Conservation (phyloP, 352 stramenopile genomes). For the Thalassiosira livingstoniorum region DNA sequence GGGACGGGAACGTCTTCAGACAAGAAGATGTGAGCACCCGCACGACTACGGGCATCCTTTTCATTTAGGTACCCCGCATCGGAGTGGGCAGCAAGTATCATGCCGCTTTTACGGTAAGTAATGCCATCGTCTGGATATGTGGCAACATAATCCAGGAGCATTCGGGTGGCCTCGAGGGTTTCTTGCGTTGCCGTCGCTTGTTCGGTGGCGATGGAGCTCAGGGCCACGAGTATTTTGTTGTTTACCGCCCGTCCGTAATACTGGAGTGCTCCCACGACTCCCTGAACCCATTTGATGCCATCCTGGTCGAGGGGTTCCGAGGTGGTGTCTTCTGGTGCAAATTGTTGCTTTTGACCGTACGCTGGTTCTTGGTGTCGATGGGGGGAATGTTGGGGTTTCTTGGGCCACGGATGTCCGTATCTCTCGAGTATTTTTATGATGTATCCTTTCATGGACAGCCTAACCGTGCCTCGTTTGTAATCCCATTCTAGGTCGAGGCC, state of each 20-base stretch:
- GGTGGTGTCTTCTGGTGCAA: conserved; percentile 3
- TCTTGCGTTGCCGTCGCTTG: background rate
- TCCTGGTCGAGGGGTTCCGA: conserved; percentile 9
- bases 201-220: conserved; percentile 26
- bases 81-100: conserved; percentile 45
- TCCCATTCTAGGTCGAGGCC: conserved; percentile 54
- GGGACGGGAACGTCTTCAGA: background rate
- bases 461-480: conserved; percentile 31
- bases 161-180: background rate
- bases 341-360: conserved; percentile 15
- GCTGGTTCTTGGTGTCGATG: conserved; percentile 21
- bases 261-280: conserved; percentile 8
- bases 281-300: conserved; percentile 25
- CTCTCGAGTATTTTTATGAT: conserved; percentile 1
- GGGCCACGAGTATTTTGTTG: conserved; percentile 26
- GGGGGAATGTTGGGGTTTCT: conserved; percentile 18
- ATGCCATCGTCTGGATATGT: conserved; percentile 46
- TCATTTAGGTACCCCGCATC: conserved; percentile 48
- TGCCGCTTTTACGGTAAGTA: conserved; percentile 46
- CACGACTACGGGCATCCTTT: conserved; percentile 21
- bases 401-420: conserved; percentile 17
- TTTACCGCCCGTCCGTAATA: conserved; percentile 31
- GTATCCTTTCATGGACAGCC: conserved; percentile 36
- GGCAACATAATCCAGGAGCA: conserved; percentile 54
- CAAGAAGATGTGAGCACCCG: conserved; percentile 36